Evolutionary conservation across 108 stramenopile genomes (phyloP).

Genomic region (Skeletonema costatum): DNA sequence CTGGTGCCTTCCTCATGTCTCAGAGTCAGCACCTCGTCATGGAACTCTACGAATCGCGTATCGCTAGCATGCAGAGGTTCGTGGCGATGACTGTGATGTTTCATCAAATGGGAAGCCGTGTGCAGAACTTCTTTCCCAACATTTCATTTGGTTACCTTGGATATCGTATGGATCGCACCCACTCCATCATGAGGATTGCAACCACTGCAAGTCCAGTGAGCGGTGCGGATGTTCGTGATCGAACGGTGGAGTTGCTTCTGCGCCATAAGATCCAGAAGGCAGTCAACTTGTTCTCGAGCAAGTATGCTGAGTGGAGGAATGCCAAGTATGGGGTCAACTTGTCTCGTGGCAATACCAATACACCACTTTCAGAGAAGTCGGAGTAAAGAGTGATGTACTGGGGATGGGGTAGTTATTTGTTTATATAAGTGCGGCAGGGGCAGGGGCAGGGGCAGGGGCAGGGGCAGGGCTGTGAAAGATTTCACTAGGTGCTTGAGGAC

Average conservation of each 20-base stretch:
- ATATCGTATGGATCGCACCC: conserved; percentile 72
- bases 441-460: too few species aligned
- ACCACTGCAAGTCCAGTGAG: conserved; percentile 75
- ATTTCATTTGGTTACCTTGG: conserved; percentile 63
- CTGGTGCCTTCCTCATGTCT: conserved; percentile 51
- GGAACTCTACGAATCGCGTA: conserved; percentile 80
- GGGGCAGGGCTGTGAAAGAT: too few species aligned
- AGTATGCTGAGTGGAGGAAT: not conserved
- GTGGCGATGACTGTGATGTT: conserved; percentile 85
- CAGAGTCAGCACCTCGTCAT: conserved; percentile 54
- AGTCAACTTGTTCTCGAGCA: not conserved
- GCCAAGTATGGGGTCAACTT: not conserved
- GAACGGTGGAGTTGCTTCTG: not conserved
- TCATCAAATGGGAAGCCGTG: conserved; percentile 77
- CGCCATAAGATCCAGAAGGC: not conserved
- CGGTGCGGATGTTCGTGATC: conserved; percentile 35
- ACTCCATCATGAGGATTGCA: conserved; percentile 69
- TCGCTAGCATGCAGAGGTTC: conserved; percentile 81
- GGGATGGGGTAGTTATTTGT: too few species aligned
- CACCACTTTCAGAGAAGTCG: not conserved
- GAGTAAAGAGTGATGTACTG: not conserved
- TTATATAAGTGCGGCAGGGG: too few species aligned
- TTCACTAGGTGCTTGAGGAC: too few species aligned
- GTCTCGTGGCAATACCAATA: not conserved
- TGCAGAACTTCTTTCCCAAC: conserved; percentile 61